Conservation (phyloP, 306 rosid genomes). For the Arachis hypogaea region DNA sequence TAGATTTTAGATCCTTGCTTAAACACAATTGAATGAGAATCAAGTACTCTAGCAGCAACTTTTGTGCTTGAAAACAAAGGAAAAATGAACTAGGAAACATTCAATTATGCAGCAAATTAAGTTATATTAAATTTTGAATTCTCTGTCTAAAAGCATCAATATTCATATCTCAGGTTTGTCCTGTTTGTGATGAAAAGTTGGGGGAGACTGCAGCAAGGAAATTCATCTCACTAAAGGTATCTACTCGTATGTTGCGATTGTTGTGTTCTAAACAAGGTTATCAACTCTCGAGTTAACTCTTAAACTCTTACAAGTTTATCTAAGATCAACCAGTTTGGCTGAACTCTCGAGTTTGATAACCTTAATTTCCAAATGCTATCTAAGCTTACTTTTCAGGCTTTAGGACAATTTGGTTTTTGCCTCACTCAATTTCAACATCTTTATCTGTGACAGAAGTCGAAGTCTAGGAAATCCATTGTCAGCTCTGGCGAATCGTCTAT, state of each 20-base stretch:
- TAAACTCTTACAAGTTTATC: no score
- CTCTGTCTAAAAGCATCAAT: constrained; percentile 36
- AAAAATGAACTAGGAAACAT: constrained; percentile 16
- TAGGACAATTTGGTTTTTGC: constrained; percentile 25
- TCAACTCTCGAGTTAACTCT: no score
- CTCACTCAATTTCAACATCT: constrained; percentile 15
- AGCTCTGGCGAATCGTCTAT: constrained; percentile 41
- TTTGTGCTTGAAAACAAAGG: background rate
- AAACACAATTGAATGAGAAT: constrained; percentile 9
- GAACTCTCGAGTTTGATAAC: no score
- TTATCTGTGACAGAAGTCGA: constrained; percentile 48
- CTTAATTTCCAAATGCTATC: background rate
- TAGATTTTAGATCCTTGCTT: constrained; percentile 13
- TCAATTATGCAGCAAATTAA: background rate
- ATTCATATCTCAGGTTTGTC: constrained; percentile 72
- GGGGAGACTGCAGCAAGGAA: constrained; percentile 52
- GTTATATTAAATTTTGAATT: constrained; percentile 43
- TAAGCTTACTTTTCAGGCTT: background rate
- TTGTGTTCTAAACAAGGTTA: constrained; percentile 4
- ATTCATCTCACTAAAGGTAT: constrained; percentile 62
- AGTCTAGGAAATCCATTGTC: constrained; percentile 45
- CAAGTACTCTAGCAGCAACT: constrained; percentile 9
- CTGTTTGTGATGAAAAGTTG: constrained; percentile 71
- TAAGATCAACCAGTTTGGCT: no score
- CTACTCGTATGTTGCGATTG: constrained; percentile 13